A percentile compares a stretch with the other conserved stretches of the same genome.
Evolutionary conservation across 768 basidiomycete species (phyloP).

Genomic region (Boletus eberwhitei): DNA sequence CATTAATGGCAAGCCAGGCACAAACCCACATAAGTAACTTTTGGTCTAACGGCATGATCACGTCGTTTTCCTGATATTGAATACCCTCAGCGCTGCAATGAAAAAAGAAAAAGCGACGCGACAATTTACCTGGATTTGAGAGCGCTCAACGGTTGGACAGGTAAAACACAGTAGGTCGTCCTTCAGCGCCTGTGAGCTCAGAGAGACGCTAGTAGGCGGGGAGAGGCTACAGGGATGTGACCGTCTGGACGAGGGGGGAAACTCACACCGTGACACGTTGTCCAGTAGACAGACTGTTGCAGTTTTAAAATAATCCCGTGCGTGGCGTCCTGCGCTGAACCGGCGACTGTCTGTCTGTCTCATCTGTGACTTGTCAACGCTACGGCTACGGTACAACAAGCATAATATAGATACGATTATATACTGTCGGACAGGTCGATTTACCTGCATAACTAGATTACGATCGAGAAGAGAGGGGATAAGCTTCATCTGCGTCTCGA

Average conservation of each 20-base stretch:
- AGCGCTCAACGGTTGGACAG: background rate
- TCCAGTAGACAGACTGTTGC: background rate
- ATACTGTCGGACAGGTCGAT: background rate
- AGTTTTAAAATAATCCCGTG: constrained; percentile 21
- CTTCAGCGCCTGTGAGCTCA: background rate
- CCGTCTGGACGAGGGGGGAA: constrained; percentile 1
- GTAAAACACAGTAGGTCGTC: background rate
- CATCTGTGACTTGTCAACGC: too few relatives aligned
- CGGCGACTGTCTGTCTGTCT: too few relatives aligned
- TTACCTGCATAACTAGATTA: background rate
- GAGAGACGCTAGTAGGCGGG: background rate
- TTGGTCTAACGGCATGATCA: constrained; percentile 11
- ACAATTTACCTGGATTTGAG: background rate
- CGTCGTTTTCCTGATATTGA: background rate
- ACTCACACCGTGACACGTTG: background rate
- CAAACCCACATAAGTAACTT: constrained; percentile 1
- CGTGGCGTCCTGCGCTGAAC: background rate
- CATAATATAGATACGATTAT: background rate
- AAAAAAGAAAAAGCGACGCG: background rate
- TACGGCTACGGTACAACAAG: too few relatives aligned
- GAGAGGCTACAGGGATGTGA: background rate
- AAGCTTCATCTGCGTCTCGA: background rate
- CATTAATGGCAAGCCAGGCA: constrained; percentile 4
- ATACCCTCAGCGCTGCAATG: background rate
- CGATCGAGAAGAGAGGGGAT: background rate